phyloP scores from a whole-genome alignment of 169 alveolate species.

The Cryptosporidium xiaoi region DNA sequence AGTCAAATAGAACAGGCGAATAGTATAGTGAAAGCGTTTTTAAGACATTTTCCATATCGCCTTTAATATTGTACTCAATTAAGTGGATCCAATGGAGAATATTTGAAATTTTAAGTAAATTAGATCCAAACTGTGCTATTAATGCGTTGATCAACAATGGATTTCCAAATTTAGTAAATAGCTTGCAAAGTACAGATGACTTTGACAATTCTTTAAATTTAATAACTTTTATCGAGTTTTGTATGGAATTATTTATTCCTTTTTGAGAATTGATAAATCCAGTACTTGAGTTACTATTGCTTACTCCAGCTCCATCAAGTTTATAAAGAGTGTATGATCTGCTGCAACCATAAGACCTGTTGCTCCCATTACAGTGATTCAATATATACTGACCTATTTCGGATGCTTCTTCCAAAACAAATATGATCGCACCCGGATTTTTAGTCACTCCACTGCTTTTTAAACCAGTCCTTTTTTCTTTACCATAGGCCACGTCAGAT shows the following conservation, averaged over 20 bases:
- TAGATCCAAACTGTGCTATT: conserved; percentile 53
- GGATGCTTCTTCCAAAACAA: conserved; percentile 57
- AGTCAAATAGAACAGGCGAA: conserved; percentile 34
- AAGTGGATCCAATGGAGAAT: conserved; percentile 49
- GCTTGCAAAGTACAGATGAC: conserved; percentile 35
- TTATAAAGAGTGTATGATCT: conserved; percentile 30
- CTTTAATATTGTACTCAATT: background rate
- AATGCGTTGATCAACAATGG: conserved; percentile 1
- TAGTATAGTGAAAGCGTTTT: conserved; percentile 29
- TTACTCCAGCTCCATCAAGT: background rate
- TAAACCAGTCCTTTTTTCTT: background rate
- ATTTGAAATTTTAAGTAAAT: conserved; percentile 29
- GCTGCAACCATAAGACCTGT: conserved; percentile 13
- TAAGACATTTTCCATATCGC: background rate
- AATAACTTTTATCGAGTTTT: conserved; percentile 19
- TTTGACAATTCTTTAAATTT: conserved; percentile 19
- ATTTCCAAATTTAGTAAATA: conserved; percentile 16
- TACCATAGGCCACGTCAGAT: background rate
- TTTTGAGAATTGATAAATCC: conserved; percentile 3
- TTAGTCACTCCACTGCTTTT: background rate
- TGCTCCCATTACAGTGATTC: conserved; percentile 20
- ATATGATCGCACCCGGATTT: conserved; percentile 58
- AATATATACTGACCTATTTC: conserved; percentile 50
- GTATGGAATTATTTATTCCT: background rate
- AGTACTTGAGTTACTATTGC: background rate